These are phyloP conservation scores for Decorospora gaudefroyi DNA, from an alignment of 2,329 filamentous ascomycete species.

Conservation along the genomic window DNA sequence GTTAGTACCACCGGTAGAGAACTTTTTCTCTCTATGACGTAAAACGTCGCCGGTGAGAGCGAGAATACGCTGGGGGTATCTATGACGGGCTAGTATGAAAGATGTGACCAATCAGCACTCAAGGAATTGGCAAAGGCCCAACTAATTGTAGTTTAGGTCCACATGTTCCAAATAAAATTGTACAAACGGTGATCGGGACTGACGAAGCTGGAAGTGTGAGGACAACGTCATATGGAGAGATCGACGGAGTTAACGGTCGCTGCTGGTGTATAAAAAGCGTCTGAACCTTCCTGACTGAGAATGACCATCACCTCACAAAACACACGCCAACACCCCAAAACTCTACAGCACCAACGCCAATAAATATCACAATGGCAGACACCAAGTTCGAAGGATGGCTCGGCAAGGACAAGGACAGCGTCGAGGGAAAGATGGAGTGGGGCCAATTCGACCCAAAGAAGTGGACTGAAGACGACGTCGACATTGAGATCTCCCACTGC, in stretches of 20 bases:
- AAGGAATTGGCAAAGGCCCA: neutral
- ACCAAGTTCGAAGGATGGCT: constrained; percentile 60
- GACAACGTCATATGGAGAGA: constrained; percentile 7
- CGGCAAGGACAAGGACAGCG: constrained; percentile 55
- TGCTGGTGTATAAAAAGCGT: constrained; percentile 6
- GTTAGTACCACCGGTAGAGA: neutral
- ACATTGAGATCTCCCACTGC: constrained; percentile 49
- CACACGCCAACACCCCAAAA: neutral
- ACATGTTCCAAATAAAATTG: no score
- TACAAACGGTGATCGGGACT: no score
- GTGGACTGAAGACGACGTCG: constrained; percentile 68
- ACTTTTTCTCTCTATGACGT: constrained; percentile 12
- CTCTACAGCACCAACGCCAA: neutral
- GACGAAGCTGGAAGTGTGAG: constrained; percentile 5
- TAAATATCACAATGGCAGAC: constrained; percentile 21
- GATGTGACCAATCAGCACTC: constrained; percentile 1
- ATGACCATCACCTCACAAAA: neutral
- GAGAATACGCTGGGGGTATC: neutral
- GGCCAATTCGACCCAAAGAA: constrained; percentile 52
- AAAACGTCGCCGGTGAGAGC: neutral
- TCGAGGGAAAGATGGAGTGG: constrained; percentile 61
- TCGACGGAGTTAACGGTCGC: constrained; percentile 6
- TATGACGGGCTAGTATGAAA: constrained; percentile 1
- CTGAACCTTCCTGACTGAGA: neutral
- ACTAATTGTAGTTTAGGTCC: constrained; percentile 1